Conservation (phyloP, 441 rosid species). For the Syzygium syzygioides region DNA sequence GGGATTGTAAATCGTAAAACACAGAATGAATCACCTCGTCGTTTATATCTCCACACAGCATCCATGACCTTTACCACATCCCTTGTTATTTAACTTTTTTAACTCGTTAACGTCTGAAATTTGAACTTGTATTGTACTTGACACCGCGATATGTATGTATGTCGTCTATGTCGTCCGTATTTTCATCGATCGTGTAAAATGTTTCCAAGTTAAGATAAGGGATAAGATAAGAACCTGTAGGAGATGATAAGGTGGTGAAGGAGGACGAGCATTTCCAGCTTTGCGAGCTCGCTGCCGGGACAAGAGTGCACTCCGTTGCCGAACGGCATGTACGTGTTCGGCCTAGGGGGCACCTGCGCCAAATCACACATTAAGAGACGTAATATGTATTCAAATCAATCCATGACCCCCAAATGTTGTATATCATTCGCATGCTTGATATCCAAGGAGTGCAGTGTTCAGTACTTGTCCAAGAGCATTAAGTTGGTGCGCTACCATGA, state of each 20-base stretch:
- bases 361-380: not conserved
- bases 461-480: not conserved
- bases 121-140: not conserved
- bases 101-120: not conserved
- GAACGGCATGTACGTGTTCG: constrained; percentile 85
- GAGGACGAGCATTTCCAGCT: constrained; percentile 83
- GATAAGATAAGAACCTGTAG: constrained; percentile 41
- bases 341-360: constrained; percentile 68
- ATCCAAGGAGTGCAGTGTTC: not conserved
- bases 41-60: not conserved
- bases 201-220: not conserved
- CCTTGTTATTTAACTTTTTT: not conserved
- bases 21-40: not conserved
- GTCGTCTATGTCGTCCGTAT: too few species aligned
- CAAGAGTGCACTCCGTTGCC: constrained; percentile 94
- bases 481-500: not conserved
- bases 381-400: not conserved
- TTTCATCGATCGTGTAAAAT: not conserved
- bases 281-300: constrained; percentile 94
- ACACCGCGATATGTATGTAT: too few species aligned
- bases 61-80: not conserved
- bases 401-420: not conserved
- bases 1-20: not conserved
- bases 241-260: constrained; percentile 78
- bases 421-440: not conserved